Conservation (phyloP, 805 yeast genomes). For the Saccharomycopsis sp. region DNA sequence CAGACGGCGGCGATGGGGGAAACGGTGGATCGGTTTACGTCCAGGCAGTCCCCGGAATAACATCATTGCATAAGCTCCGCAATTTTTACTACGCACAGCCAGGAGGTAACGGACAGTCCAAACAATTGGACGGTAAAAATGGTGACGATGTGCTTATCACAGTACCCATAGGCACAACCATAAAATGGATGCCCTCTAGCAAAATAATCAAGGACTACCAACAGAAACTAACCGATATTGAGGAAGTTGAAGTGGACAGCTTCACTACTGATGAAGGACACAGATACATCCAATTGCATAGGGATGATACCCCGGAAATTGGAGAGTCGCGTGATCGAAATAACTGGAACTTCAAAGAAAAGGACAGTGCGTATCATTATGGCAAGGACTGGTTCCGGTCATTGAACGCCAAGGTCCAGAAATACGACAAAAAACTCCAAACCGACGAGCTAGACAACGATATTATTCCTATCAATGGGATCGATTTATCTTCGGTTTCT, state of each 20-base stretch:
- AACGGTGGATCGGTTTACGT: constrained; percentile 83
- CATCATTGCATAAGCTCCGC: constrained; percentile 63
- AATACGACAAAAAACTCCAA: constrained; percentile 53
- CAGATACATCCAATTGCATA: constrained; percentile 48
- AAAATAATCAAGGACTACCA: constrained; percentile 33
- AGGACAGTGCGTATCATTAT: constrained; percentile 62
- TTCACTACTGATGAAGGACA: constrained; percentile 21
- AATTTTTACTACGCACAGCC: constrained; percentile 63
- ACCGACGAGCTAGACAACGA: constrained; percentile 57
- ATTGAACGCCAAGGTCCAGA: constrained; percentile 55
- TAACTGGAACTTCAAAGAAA: constrained; percentile 87
- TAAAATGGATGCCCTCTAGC: constrained; percentile 82
- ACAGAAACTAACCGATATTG: constrained; percentile 15
- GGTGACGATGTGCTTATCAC: constrained; percentile 76
- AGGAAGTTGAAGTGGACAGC: constrained; percentile 11
- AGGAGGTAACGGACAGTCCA: constrained; percentile 66
- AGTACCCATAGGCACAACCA: constrained; percentile 88
- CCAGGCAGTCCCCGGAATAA: constrained; percentile 66
- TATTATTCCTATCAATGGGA: constrained; percentile 72
- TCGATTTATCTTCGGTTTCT: constrained; percentile 49
- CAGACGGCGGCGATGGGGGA: constrained; percentile 99
- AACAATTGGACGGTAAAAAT: constrained; percentile 78
- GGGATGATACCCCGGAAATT: constrained; percentile 47
- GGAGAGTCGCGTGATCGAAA: constrained; percentile 21
- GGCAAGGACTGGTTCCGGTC: constrained; percentile 60